Evolutionary conservation across 805 yeast genomes (phyloP).

Genomic region (Cyberlindnera maclurae): DNA sequence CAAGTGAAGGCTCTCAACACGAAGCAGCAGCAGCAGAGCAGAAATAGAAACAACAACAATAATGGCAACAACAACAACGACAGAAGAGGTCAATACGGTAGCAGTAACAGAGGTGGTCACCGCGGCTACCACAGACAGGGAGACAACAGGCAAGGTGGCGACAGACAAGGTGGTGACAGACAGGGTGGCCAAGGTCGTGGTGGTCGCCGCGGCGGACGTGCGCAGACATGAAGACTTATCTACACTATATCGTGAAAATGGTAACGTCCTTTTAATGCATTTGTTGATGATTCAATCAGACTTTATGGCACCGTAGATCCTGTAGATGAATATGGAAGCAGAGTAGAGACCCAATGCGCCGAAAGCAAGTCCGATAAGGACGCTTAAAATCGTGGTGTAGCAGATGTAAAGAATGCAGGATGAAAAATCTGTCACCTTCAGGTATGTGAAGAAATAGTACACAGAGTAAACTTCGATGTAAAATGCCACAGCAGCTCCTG

Average conservation of each 20-base stretch:
- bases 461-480: conserved; percentile 62
- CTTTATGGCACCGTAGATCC: conserved; percentile 52
- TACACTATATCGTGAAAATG: not conserved
- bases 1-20: conserved; percentile 62
- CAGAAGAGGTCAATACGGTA: conserved; percentile 15
- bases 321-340: conserved; percentile 57
- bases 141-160: conserved; percentile 16
- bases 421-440: conserved; percentile 60
- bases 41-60: conserved; percentile 37
- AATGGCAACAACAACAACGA: conserved; percentile 31
- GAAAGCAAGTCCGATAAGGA: conserved; percentile 58
- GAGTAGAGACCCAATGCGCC: conserved; percentile 71
- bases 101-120: conserved; percentile 7
- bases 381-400: conserved; percentile 60
- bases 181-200: conserved; percentile 1
- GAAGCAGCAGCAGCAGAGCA: conserved; percentile 39
- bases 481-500: conserved; percentile 66
- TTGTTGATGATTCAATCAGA: conserved; percentile 32
- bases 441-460: conserved; percentile 52
- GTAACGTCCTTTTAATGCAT: not conserved
- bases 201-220: conserved; percentile 1
- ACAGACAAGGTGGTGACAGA: conserved; percentile 8
- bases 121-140: conserved; percentile 15
- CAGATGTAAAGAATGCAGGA: conserved; percentile 63
- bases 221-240: not conserved